Percentiles rank a stretch among this genome's conserved stretches.
These are phyloP conservation scores for Serendipita sp. DNA, from an alignment of 768 basidiomycete genomes.

Conservation along the genomic window DNA sequence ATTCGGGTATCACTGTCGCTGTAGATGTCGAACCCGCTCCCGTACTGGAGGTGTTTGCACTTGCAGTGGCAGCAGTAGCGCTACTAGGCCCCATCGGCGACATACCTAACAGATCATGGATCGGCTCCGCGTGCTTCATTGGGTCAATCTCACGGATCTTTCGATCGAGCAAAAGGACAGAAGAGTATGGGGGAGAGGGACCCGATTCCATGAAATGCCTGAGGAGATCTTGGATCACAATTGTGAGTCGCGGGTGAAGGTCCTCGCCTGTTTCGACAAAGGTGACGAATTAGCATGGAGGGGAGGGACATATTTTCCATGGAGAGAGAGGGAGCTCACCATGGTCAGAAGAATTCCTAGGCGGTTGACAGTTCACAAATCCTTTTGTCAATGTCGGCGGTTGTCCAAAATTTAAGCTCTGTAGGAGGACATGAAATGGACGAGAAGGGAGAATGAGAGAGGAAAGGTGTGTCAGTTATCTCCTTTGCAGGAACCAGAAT, in stretches of 20 bases:
- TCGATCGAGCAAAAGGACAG: not conserved
- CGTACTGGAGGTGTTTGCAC: not conserved
- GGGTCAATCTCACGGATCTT: not conserved
- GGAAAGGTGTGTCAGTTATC: not conserved
- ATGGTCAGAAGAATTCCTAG: not conserved
- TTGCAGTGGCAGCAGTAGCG: not conserved
- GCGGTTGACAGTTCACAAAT: not conserved
- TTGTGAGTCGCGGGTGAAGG: not conserved
- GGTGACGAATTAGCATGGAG: not conserved
- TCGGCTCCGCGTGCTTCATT: not conserved
- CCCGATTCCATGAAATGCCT: not conserved
- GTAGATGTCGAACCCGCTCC: not conserved
- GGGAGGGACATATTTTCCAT: not conserved
- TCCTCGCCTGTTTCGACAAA: not conserved
- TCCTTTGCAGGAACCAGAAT: no score
- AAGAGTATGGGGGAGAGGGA: not conserved
- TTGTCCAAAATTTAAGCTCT: not conserved
- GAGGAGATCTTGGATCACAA: not conserved
- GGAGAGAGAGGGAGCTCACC: not conserved
- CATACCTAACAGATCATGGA: not conserved
- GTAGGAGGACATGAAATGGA: not conserved
- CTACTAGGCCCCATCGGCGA: not conserved
- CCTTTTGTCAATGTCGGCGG: not conserved
- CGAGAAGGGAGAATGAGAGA: not conserved
- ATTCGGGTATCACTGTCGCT: not conserved